Evolutionary conservation across 495 filamentous ascomycete species (phyloP).

Genomic region (Podospora pseudocomata): DNA sequence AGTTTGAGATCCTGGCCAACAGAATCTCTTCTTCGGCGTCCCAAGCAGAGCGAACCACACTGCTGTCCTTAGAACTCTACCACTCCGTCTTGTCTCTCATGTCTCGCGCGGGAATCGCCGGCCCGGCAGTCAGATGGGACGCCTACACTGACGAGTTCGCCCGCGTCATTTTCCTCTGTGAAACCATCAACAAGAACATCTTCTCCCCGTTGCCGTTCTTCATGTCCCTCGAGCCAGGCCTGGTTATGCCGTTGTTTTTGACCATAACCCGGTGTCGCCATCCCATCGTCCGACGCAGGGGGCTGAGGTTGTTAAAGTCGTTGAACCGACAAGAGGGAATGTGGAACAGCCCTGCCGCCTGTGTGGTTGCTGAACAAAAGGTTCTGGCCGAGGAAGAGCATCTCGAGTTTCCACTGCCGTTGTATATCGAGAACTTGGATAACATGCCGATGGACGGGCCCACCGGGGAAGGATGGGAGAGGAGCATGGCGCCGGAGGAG

Average conservation of each 20-base stretch:
- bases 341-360: slow-evolving; percentile 17
- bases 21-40: not conserved
- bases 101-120: slow-evolving; percentile 8
- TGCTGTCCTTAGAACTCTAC: slow-evolving; percentile 19
- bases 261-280: slow-evolving; percentile 20
- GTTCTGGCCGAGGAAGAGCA: slow-evolving; percentile 21
- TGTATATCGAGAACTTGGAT: slow-evolving; percentile 1
- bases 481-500: not conserved
- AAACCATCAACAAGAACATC: slow-evolving; percentile 7
- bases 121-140: slow-evolving; percentile 20
- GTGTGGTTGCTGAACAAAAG: slow-evolving; percentile 14
- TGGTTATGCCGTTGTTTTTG: slow-evolving; percentile 21
- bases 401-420: slow-evolving; percentile 12
- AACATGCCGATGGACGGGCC: not conserved
- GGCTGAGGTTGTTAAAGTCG: slow-evolving; percentile 15
- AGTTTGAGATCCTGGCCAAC: not conserved
- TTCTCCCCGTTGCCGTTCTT: slow-evolving; percentile 17
- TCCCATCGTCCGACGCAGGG: slow-evolving; percentile 17
- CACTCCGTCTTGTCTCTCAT: slow-evolving; percentile 3
- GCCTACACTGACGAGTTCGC: slow-evolving; percentile 7
- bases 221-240: slow-evolving; percentile 25
- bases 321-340: slow-evolving; percentile 25
- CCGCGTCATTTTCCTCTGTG: slow-evolving; percentile 11
- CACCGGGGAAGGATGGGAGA: not conserved
- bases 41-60: not conserved